Evolutionary conservation across 768 basidiomycete species (phyloP).

Genomic region (Tylopilus vinaceipallidus): DNA sequence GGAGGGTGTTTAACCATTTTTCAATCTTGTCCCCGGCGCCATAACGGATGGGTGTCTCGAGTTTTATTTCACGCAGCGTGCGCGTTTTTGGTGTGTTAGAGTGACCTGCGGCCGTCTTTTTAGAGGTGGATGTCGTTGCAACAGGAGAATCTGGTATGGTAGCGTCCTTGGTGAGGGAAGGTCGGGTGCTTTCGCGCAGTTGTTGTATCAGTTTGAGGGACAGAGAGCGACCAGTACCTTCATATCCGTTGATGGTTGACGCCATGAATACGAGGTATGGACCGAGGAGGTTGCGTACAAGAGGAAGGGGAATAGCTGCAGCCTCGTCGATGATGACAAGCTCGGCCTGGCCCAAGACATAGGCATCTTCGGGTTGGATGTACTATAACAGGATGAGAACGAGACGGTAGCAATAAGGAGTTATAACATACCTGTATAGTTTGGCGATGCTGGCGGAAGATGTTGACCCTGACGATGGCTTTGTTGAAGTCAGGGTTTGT

Average conservation of each 20-base stretch:
- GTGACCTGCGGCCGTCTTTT: conserved; percentile 49
- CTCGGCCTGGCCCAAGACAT: conserved; percentile 96
- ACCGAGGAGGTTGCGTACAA: conserved; percentile 92
- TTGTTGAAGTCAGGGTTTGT: conserved; percentile 94
- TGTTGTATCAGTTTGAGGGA: conserved; percentile 98
- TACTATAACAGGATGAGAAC: conserved; percentile 54
- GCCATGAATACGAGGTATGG: conserved; percentile 98
- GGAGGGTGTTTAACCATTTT: conserved; percentile 86
- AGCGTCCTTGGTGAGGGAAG: conserved; percentile 67
- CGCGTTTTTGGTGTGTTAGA: conserved; percentile 62
- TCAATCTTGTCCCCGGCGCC: conserved; percentile 83
- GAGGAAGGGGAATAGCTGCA: conserved; percentile 94
- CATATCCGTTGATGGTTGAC: conserved; percentile 99
- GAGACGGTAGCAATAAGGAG: background rate
- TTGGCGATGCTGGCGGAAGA: conserved; percentile 91
- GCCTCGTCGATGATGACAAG: conserved; percentile 98
- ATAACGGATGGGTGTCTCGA: conserved; percentile 95
- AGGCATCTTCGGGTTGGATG: conserved; percentile 96
- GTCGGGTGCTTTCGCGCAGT: conserved; percentile 85
- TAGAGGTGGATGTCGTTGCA: conserved; percentile 40
- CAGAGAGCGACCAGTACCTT: conserved; percentile 97
- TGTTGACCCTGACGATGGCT: conserved; percentile 92
- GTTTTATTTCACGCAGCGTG: conserved; percentile 87
- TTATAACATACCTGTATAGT: conserved; percentile 88
- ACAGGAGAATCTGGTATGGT: conserved; percentile 39